Evolutionary conservation across 345 rosid species (phyloP).

Genomic region (Acer saccharum): DNA sequence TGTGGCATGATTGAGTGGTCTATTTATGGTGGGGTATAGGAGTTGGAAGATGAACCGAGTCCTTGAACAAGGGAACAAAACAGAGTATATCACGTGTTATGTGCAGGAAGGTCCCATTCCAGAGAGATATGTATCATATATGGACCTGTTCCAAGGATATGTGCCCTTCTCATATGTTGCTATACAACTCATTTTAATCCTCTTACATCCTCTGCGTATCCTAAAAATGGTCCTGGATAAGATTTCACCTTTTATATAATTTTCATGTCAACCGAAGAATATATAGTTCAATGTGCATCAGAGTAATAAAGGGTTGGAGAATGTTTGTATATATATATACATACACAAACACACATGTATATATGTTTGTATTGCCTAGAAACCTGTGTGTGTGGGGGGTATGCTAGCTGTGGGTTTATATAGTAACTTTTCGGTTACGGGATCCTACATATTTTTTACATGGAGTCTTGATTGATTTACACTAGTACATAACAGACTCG

Average conservation of each 20-base stretch:
- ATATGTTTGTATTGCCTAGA: too few species aligned
- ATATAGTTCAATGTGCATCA: not conserved
- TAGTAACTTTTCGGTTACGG: too few species aligned
- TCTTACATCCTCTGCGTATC: conserved; percentile 10
- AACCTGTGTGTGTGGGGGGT: too few species aligned
- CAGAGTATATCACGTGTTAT: conserved; percentile 32
- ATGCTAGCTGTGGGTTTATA: too few species aligned
- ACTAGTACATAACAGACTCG: too few species aligned
- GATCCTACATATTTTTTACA: too few species aligned
- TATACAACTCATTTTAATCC: not conserved
- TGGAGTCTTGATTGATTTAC: too few species aligned
- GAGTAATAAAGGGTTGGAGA: conserved; percentile 6
- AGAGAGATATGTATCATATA: conserved; percentile 5
- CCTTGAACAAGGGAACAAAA: conserved; percentile 31
- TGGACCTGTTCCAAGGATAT: conserved; percentile 16
- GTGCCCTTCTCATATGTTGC: not conserved
- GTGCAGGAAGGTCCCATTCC: conserved; percentile 24
- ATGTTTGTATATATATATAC: not conserved
- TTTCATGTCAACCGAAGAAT: not conserved
- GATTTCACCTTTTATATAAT: not conserved
- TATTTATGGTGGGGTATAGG: conserved; percentile 41
- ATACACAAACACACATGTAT: too few species aligned
- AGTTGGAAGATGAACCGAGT: conserved; percentile 13
- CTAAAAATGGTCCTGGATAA: conserved; percentile 27
- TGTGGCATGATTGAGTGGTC: conserved; percentile 39